Conservation (phyloP, 2,329 filamentous ascomycete species). For the Epichloe hybrida region DNA sequence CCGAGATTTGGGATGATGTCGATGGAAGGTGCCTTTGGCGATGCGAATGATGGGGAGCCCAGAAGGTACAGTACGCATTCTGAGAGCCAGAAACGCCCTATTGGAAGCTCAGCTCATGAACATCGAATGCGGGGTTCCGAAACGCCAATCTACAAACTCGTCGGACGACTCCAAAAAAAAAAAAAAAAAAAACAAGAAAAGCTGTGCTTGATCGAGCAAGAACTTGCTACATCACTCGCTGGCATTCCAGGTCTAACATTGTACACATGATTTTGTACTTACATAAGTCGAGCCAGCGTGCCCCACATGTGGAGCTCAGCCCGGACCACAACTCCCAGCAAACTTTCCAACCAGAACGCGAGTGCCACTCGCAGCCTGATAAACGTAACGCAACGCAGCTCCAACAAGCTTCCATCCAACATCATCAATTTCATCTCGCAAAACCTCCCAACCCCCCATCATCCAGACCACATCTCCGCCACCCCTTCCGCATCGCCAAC, state of each 20-base stretch:
- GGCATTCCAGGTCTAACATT: too few species aligned
- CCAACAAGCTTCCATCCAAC: neutral
- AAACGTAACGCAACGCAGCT: slow-evolving; percentile 2
- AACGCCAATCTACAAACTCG: too few species aligned
- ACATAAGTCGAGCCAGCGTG: too few species aligned
- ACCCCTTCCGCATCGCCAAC: neutral
- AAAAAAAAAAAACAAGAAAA: too few species aligned
- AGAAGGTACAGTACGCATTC: slow-evolving; percentile 8
- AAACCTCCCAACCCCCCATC: slow-evolving; percentile 1
- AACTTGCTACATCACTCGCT: too few species aligned
- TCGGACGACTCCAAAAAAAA: too few species aligned
- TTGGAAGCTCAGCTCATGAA: too few species aligned
- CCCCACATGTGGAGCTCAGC: neutral
- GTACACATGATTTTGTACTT: too few species aligned
- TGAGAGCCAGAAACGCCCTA: neutral
- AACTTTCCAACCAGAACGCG: slow-evolving; percentile 10
- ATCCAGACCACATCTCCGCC: slow-evolving; percentile 2
- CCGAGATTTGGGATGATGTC: slow-evolving; percentile 49
- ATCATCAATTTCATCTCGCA: neutral
- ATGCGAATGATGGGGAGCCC: slow-evolving; percentile 55
- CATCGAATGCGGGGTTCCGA: too few species aligned
- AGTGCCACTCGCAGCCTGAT: slow-evolving; percentile 16
- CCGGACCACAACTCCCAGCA: neutral
- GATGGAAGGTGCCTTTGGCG: slow-evolving; percentile 70
- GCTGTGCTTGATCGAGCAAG: too few species aligned